These are phyloP conservation scores for Lecanicillium sp. DNA, from an alignment of 2,329 filamentous ascomycete species.

Conservation along the genomic window DNA sequence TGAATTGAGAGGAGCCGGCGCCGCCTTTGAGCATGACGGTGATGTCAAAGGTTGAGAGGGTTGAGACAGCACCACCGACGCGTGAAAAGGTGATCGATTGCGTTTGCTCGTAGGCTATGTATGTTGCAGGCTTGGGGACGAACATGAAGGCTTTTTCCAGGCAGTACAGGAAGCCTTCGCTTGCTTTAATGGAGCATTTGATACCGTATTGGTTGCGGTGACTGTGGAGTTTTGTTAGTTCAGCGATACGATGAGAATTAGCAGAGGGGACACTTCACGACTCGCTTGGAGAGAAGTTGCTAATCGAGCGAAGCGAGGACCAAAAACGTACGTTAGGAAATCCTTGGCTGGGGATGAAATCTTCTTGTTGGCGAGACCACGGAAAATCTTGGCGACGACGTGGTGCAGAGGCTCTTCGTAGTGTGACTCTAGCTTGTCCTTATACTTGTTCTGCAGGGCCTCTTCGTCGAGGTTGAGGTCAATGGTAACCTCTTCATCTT, in stretches of 20 bases:
- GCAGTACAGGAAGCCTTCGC: slow-evolving; percentile 94
- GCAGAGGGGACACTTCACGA: too few species aligned
- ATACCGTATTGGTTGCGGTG: slow-evolving; percentile 92
- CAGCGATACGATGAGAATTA: slow-evolving; percentile 1
- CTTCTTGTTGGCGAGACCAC: slow-evolving; percentile 89
- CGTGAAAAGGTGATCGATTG: slow-evolving; percentile 90
- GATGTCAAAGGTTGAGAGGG: slow-evolving; percentile 94
- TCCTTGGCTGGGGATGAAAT: slow-evolving; percentile 90
- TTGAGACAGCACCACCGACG: slow-evolving; percentile 87
- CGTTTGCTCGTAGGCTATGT: slow-evolving; percentile 91
- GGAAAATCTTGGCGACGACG: slow-evolving; percentile 92
- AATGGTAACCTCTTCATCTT: slow-evolving; percentile 92
- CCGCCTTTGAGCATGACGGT: slow-evolving; percentile 84
- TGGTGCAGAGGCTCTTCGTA: slow-evolving; percentile 93
- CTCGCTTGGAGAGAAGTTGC: too few species aligned
- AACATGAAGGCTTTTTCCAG: slow-evolving; percentile 99
- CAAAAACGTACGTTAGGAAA: slow-evolving; percentile 60
- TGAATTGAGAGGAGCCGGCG: slow-evolving; percentile 88
- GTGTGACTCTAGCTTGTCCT: slow-evolving; percentile 77
- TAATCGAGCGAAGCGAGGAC: too few species aligned
- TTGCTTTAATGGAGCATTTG: slow-evolving; percentile 99
- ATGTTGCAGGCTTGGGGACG: slow-evolving; percentile 94
- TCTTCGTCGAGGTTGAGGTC: slow-evolving; percentile 95
- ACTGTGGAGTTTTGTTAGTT: slow-evolving; percentile 32
- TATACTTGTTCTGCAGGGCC: slow-evolving; percentile 73